These are phyloP conservation scores for Leccinum solheimii DNA, from an alignment of 1,284 basidiomycete species.

Conservation along the genomic window DNA sequence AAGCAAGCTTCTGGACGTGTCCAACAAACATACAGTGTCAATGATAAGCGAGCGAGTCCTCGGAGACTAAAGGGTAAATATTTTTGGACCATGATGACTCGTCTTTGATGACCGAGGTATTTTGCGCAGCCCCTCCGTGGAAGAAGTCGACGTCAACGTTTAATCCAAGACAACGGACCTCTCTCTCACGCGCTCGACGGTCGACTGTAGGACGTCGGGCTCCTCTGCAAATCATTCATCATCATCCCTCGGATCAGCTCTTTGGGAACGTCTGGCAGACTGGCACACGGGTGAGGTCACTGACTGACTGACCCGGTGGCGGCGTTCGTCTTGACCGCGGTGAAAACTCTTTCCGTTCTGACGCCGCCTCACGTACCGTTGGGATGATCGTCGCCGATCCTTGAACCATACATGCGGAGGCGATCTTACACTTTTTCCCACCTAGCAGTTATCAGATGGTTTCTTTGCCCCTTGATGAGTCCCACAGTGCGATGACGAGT, in stretches of 20 bases:
- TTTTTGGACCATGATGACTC: background rate
- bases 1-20: slow-evolving; percentile 60
- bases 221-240: slow-evolving; percentile 25
- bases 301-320: slow-evolving; percentile 33
- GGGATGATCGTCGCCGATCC: slow-evolving; percentile 76
- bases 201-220: slow-evolving; percentile 53
- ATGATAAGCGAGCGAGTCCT: background rate
- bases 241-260: background rate
- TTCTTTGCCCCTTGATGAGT: slow-evolving; percentile 72
- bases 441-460: slow-evolving; percentile 71
- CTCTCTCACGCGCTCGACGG: slow-evolving; percentile 59
- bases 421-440: slow-evolving; percentile 65
- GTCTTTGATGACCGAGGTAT: slow-evolving; percentile 70
- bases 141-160: slow-evolving; percentile 64
- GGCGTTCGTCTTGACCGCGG: slow-evolving; percentile 78
- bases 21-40: background rate
- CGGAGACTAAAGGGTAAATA: background rate
- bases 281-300: background rate
- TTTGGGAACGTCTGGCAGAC: background rate
- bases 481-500: slow-evolving; percentile 60
- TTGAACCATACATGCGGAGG: slow-evolving; percentile 57
- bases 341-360: slow-evolving; percentile 68
- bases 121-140: slow-evolving; percentile 65
- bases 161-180: slow-evolving; percentile 62
- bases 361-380: slow-evolving; percentile 61